Percentiles rank a stretch among this genome's conserved stretches.
These are phyloP conservation scores for Chenopodium formosanum DNA, from an alignment of 148 eudicot genomes.

Conservation along the genomic window DNA sequence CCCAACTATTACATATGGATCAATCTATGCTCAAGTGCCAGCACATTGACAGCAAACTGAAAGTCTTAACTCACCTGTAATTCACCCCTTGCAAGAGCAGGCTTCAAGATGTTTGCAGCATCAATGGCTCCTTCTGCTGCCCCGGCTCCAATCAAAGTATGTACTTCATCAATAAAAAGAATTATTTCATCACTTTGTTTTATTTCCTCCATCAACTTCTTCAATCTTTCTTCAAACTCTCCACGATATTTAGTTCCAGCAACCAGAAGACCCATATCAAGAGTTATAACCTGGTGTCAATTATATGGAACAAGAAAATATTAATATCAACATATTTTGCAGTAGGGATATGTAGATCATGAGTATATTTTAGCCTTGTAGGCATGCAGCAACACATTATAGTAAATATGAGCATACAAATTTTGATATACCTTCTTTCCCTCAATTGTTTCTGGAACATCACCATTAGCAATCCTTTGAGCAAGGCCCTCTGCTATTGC, in stretches of 20 bases:
- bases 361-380: neutral
- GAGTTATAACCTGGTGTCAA: slow-evolving; percentile 67
- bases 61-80: slow-evolving; percentile 54
- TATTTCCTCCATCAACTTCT: slow-evolving; percentile 94
- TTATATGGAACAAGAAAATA: neutral
- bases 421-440: slow-evolving; percentile 72
- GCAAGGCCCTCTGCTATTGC: slow-evolving; percentile 97
- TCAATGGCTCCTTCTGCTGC: slow-evolving; percentile 97
- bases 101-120: slow-evolving; percentile 92
- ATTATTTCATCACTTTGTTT: slow-evolving; percentile 80
- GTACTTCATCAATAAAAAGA: slow-evolving; percentile 89
- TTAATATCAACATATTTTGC: neutral
- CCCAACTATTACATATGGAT: neutral
- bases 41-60: neutral
- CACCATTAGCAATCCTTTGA: slow-evolving; percentile 79
- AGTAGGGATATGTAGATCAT: neutral
- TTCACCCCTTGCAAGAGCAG: slow-evolving; percentile 95
- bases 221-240: slow-evolving; percentile 86
- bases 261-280: slow-evolving; percentile 90
- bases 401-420: neutral
- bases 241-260: slow-evolving; percentile 96
- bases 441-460: slow-evolving; percentile 93
- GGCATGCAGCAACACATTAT: neutral
- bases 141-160: slow-evolving; percentile 88
- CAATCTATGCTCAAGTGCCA: neutral